Evolutionary conservation across 768 basidiomycete species (phyloP).

Genomic region (Phlebiopsis flavidoalba): DNA sequence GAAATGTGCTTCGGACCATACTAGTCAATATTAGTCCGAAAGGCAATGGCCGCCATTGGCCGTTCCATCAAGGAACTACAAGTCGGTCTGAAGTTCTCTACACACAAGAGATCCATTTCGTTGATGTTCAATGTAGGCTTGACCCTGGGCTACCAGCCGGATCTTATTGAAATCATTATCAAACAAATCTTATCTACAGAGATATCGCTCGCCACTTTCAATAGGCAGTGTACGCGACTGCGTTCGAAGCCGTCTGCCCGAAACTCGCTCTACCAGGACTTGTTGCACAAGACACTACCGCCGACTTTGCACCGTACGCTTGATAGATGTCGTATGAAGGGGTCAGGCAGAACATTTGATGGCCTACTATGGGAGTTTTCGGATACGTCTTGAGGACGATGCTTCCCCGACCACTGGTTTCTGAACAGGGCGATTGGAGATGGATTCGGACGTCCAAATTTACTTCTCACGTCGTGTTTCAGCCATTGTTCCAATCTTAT

Average conservation of each 20-base stretch:
- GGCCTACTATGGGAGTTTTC: constrained; percentile 64
- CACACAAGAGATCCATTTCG: not conserved
- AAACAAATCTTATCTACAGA: constrained; percentile 52
- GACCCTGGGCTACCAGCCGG: constrained; percentile 67
- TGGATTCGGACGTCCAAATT: constrained; percentile 75
- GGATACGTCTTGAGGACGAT: constrained; percentile 83
- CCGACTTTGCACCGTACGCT: constrained; percentile 71
- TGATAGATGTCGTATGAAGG: constrained; percentile 94
- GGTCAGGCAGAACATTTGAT: constrained; percentile 83
- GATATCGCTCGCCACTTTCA: constrained; percentile 79
- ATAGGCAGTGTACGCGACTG: constrained; percentile 81
- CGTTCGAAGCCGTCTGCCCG: constrained; percentile 86
- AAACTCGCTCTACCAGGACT: constrained; percentile 79
- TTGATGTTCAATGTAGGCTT: constrained; percentile 41
- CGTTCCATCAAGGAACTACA: constrained; percentile 79
- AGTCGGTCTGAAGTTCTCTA: constrained; percentile 39
- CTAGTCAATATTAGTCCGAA: constrained; percentile 94
- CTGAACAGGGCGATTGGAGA: constrained; percentile 41
- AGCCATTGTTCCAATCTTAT: constrained; percentile 77
- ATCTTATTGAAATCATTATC: constrained; percentile 67
- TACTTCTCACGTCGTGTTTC: constrained; percentile 66
- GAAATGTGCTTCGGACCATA: constrained; percentile 79
- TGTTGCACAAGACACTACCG: constrained; percentile 88
- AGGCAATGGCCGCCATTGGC: constrained; percentile 90
- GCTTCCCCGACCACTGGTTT: constrained; percentile 57